Evolutionary conservation across 208 protist genomes (phyloP), one percentile per base, ranked within the genome.

Genomic region (Leishmania lainsoni): DNA sequence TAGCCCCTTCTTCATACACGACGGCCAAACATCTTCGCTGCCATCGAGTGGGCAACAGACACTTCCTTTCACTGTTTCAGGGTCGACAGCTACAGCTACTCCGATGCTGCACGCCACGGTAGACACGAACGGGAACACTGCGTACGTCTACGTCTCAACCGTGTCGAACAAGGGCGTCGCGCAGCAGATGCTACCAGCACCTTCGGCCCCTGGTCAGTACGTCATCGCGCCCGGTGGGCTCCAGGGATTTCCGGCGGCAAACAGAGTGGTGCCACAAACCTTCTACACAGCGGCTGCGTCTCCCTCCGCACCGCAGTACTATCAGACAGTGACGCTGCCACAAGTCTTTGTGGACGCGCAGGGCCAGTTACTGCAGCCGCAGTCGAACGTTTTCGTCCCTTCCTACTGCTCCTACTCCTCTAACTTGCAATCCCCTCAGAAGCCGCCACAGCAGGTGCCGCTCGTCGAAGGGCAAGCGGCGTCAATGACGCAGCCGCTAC

Each of bases 61-160:
- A 20, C n/a, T 79, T 52, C 63, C 72, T 14, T 81, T 79, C 45
- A 61, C 72, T 35, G 54, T 80, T 35, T 52, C 68, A 56, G 35
- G 35, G 1, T 48, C 66, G 22, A 49, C 51, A 16, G 10, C 48
- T 3, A 35, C 54, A 49, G 32, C 48, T 1, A 17, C 78, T 58
- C 77, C 76, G 54, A 59, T 80, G 79, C 75, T 86, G 74, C 78
- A 81, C 16, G 54, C 78, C 48, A 70, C 75, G 35, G 63, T 81
- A 9, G 83, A 82, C 22, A 69, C 79, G 16, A 82, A 74, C 51
- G 74, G 83, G 14, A 74, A 82, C 39, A 56, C 83, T 42, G 58
- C 66, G 35, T 82, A 80, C 69, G 48, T 82, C 42, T 82, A 81
- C 75, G 74, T 80, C 26, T 48, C 35, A 61, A 17, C 74, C 56